Percentiles rank a stretch among this genome's conserved stretches.
Conservation (phyloP, 192 early-diverging fungal species). For the Podila epigama region DNA sequence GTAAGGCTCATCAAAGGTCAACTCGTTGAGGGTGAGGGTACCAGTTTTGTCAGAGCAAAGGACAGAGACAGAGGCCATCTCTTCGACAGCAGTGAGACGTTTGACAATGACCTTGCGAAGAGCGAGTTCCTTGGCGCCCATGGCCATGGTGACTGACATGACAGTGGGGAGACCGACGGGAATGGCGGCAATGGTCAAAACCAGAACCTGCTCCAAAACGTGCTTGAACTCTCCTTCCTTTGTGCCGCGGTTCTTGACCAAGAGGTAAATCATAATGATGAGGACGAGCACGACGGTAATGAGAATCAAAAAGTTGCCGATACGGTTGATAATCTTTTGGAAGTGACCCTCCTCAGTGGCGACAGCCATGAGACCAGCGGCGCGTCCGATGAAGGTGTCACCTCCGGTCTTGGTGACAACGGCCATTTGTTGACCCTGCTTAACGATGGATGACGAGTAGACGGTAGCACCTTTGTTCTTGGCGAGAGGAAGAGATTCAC, state of each 20-base stretch:
- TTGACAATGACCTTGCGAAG: constrained; percentile 95
- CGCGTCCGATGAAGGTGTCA: constrained; percentile 93
- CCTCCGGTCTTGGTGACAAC: constrained; percentile 94
- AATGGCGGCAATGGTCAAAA: constrained; percentile 88
- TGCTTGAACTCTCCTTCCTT: constrained; percentile 32
- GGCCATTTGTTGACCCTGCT: constrained; percentile 93
- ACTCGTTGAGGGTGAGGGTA: constrained; percentile 92
- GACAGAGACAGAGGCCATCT: constrained; percentile 91
- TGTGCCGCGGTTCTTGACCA: constrained; percentile 55
- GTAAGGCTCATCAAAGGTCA: constrained; percentile 92
- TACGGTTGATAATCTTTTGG: constrained; percentile 92
- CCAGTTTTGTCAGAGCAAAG: constrained; percentile 93
- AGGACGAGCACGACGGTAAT: constrained; percentile 79
- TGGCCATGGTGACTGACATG: constrained; percentile 97
- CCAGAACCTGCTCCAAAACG: constrained; percentile 74
- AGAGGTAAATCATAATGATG: constrained; percentile 81
- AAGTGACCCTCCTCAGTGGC: constrained; percentile 95
- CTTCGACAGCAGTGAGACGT: constrained; percentile 94
- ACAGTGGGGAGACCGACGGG: constrained; percentile 96
- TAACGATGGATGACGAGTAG: constrained; percentile 93
- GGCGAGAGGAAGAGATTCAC: constrained; percentile 90
- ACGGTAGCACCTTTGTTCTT: constrained; percentile 84
- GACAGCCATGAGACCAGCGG: constrained; percentile 90
- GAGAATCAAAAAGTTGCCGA: constrained; percentile 92
- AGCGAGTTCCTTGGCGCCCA: constrained; percentile 92